phyloP scores from a whole-genome alignment of 2,329 filamentous ascomycete species.

The Arthrobotrys pseudoclavata region DNA sequence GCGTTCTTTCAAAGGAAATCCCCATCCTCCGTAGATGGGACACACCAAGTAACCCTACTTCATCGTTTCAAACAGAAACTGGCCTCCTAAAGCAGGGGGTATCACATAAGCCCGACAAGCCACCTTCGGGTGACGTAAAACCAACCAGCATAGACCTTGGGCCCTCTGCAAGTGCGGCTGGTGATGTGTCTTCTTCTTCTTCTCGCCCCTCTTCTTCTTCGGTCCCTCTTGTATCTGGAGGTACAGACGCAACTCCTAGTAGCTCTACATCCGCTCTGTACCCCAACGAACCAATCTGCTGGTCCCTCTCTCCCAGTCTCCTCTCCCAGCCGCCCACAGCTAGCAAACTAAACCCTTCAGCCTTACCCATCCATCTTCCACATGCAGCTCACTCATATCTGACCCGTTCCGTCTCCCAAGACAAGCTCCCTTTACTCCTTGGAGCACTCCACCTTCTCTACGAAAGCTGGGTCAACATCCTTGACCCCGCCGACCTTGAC shows the following conservation, averaged over 20 bases:
- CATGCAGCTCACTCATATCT: conserved; percentile 49
- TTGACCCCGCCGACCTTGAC: conserved; percentile 46
- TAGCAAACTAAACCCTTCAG: conserved; percentile 49
- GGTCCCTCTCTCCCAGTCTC: conserved; percentile 46
- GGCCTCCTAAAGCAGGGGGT: conserved; percentile 34
- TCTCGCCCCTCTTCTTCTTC: not conserved
- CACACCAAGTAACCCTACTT: not conserved
- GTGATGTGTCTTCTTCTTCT: conserved; percentile 12
- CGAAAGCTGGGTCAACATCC: conserved; percentile 44
- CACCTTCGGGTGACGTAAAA: conserved; percentile 39
- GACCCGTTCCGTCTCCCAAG: conserved; percentile 36
- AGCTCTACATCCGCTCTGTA: conserved; percentile 16
- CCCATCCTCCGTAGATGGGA: conserved; percentile 57
- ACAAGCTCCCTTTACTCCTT: conserved; percentile 40
- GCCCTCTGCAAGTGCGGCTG: conserved; percentile 28
- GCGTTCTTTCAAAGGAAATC: conserved; percentile 50
- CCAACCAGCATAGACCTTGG: conserved; percentile 45
- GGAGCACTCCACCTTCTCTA: conserved; percentile 50
- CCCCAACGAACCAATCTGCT: conserved; percentile 44
- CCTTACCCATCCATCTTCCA: conserved; percentile 56
- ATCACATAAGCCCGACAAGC: conserved; percentile 10
- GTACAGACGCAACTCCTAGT: not conserved
- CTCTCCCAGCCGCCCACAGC: conserved; percentile 37
- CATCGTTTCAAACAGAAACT: conserved; percentile 44
- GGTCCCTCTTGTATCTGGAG: not conserved